phyloP scores from a whole-genome alignment of 2,329 filamentous ascomycete species.

The Niveomyces coronatus region DNA sequence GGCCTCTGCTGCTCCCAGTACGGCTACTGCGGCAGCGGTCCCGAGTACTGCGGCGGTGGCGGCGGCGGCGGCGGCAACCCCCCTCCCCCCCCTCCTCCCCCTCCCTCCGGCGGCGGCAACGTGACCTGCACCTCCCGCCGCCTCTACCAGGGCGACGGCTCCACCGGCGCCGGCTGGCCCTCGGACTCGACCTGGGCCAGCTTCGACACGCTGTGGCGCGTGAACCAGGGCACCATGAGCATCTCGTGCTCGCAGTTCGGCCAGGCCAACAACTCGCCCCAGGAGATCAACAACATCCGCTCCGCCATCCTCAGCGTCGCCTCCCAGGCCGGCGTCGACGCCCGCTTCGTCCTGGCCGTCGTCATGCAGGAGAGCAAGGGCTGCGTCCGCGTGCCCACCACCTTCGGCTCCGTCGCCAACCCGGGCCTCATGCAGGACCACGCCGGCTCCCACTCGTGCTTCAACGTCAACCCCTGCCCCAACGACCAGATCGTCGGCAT shows the following conservation, averaged over 20 bases:
- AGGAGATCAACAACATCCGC: slow-evolving; percentile 1
- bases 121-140: slow-evolving; percentile 1
- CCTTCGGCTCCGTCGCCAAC: neutral
- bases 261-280: slow-evolving; percentile 1
- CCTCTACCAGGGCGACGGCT: slow-evolving; percentile 4
- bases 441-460: neutral
- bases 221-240: neutral
- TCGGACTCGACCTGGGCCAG: neutral
- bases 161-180: slow-evolving; percentile 1
- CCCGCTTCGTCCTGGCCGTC: slow-evolving; percentile 18
- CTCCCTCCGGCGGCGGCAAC: slow-evolving; percentile 1
- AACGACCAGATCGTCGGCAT: neutral
- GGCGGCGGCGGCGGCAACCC: slow-evolving; percentile 9
- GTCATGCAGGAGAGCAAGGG: slow-evolving; percentile 18
- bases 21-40: slow-evolving; percentile 2
- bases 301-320: neutral
- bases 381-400: slow-evolving; percentile 7
- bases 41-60: neutral
- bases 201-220: slow-evolving; percentile 3
- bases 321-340: neutral
- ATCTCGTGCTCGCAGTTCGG: neutral
- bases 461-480: slow-evolving; percentile 3
- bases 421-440: slow-evolving; percentile 8
- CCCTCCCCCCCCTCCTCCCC: neutral
- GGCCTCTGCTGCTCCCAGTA: slow-evolving; percentile 11